Base-by-base conservation (phyloP, 192 early-diverging fungal genomes). In the Gamsiella multidivaricata region DNA sequence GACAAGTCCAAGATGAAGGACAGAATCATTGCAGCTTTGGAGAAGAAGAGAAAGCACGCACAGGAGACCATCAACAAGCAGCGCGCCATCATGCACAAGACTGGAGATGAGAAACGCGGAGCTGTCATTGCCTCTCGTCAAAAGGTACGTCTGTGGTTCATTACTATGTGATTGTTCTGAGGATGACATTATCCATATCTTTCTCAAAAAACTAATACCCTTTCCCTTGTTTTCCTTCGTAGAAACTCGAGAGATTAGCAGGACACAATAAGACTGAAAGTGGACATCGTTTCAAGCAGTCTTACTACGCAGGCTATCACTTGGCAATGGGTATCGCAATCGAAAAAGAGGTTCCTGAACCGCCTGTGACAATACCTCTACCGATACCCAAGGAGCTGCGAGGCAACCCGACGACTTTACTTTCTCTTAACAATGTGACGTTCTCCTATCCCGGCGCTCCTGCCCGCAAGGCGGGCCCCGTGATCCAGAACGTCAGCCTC, bases 71-170 rank as follows among this genome's bases (percentile, higher is more conserved):
- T 97, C 61, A 90, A 95, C 67, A 86, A 90, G 57, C 89, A 87
- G 54, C 82, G 91, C 41, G 83, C 88, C 64, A 88, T 86, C 43
- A 94, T 95, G 22, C 86, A 85, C 34, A 80, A 89, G 36, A 88
- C 87, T 49, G 92, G 92, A 23, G 94, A 97, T 74, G 90, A 94
- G 65, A 97, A 97, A 76, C 88, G 87, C 29, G 85, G 94, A 18
- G 87, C 83, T 12, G 84, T 88, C 65, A 87, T 91, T 32, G 92
- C 94, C 5, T 91, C 89, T 41, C 87, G 93, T 45, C 92, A 90
- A 61, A 94, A 93, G 87, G 87, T 88, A 83, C 8, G 41, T 18
- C 31, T 17, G 20, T 1, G 14, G 9, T 25, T 7, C 15, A 5
- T 56, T 22, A 42, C 41, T 42, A 11, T 42, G 41, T 42, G 11